Percentiles rank a stretch among this genome's conserved stretches.
Conservation (phyloP, 306 rosid species). For the Lathyrus aphaca region DNA sequence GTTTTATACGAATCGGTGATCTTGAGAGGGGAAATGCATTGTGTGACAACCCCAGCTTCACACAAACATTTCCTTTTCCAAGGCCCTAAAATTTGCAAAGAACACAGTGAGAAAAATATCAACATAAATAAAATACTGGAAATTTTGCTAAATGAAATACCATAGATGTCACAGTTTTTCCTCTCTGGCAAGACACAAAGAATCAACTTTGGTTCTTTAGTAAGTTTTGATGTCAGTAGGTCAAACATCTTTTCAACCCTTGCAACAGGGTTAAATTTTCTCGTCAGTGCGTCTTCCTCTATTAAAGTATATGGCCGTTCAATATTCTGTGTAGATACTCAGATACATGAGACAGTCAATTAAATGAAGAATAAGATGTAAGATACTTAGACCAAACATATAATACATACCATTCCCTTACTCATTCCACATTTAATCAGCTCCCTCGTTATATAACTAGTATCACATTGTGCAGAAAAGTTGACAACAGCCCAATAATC, state of each 20-base stretch:
- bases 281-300: conserved; percentile 73
- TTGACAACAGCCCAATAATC: conserved; percentile 78
- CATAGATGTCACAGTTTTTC: conserved; percentile 79
- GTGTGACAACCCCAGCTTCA: conserved; percentile 77
- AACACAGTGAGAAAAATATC: conserved; percentile 20
- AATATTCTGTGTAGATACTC: conserved; percentile 59
- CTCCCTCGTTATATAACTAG: conserved; percentile 79
- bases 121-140: conserved; percentile 20
- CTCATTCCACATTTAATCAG: conserved; percentile 89
- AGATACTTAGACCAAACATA: conserved; percentile 18
- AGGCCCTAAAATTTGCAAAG: conserved; percentile 62
- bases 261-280: conserved; percentile 61
- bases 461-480: conserved; percentile 91
- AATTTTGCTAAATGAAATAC: conserved; percentile 42
- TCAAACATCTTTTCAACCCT: conserved; percentile 91
- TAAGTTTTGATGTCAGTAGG: conserved; percentile 56
- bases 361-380: conserved; percentile 35
- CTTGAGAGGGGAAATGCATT: conserved; percentile 82
- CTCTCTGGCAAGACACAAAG: conserved; percentile 87
- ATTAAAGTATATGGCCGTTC: conserved; percentile 76
- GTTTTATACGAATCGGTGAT: conserved; percentile 49
- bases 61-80: conserved; percentile 87
- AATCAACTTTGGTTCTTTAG: conserved; percentile 65
- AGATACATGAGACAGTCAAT: conserved; percentile 34
- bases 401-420: conserved; percentile 80